Percentiles rank a stretch among this genome's conserved stretches.
Evolutionary conservation across 257 asterid species (phyloP).

Genomic region (Paraleonurus japonicus): DNA sequence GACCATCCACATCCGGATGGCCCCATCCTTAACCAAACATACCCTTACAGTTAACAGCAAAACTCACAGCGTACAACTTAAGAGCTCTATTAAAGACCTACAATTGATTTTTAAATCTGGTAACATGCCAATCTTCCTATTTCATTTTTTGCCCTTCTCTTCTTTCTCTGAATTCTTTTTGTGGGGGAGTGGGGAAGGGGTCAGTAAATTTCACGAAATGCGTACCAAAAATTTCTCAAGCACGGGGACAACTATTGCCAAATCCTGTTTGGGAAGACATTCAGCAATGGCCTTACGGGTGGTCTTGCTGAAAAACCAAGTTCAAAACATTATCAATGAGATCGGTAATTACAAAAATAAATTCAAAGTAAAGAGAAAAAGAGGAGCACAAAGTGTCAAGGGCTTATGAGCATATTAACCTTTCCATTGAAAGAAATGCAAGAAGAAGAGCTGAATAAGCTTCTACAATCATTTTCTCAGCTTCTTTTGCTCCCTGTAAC

Average conservation of each 20-base stretch:
- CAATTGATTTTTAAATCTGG: neutral
- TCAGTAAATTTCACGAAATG: neutral
- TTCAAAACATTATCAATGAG: slow-evolving; percentile 10
- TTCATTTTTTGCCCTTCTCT: neutral
- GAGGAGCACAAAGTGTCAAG: neutral
- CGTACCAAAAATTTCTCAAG: slow-evolving; percentile 98
- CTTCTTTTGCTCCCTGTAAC: slow-evolving; percentile 88
- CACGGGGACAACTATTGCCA: slow-evolving; percentile 77
- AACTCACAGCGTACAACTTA: neutral
- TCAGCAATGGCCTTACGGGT: slow-evolving; percentile 57
- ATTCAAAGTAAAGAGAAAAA: neutral
- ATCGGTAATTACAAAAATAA: neutral
- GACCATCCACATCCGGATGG: no score
- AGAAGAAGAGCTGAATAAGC: slow-evolving; percentile 97
- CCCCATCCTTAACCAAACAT: no score
- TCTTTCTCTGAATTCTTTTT: neutral
- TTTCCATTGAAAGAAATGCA: slow-evolving; percentile 93
- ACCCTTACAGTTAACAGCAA: no score
- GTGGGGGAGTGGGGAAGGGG: neutral
- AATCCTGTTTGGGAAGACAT: slow-evolving; percentile 65
- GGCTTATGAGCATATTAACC: slow-evolving; percentile 41
- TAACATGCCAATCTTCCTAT: neutral
- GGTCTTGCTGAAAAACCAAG: slow-evolving; percentile 53
- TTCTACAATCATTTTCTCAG: slow-evolving; percentile 97
- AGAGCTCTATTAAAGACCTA: neutral